These are phyloP conservation scores for Trichothecium roseum DNA, from an alignment of 2,329 filamentous ascomycete species.

Conservation along the genomic window DNA sequence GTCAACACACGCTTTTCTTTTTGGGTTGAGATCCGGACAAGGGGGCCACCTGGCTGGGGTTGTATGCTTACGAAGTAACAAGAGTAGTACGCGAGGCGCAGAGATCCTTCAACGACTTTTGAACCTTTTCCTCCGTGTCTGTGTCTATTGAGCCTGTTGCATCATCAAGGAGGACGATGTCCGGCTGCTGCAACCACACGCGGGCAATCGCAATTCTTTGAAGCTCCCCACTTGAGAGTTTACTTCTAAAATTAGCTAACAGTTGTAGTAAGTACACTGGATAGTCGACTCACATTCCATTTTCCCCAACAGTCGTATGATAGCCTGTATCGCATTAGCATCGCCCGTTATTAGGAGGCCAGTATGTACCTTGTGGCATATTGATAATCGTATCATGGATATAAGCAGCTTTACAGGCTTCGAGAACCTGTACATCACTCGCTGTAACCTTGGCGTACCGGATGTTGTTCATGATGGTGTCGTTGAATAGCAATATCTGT, in stretches of 20 bases:
- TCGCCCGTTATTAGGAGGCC: no score
- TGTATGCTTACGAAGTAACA: no score
- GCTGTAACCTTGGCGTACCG: slow-evolving; percentile 44
- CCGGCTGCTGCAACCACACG: slow-evolving; percentile 16
- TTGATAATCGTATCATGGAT: slow-evolving; percentile 26
- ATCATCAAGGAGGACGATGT: slow-evolving; percentile 31
- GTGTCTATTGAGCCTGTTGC: slow-evolving; percentile 39
- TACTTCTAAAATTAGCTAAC: no score
- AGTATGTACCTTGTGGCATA: no score
- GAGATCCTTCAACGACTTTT: slow-evolving; percentile 11
- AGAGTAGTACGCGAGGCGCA: no score
- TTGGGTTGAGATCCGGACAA: no score
- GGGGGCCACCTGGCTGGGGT: no score
- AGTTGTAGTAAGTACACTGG: no score
- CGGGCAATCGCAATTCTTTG: slow-evolving; percentile 38
- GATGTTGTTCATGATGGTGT: slow-evolving; percentile 49
- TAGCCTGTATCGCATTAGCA: no score
- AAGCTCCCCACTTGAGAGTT: slow-evolving; percentile 30
- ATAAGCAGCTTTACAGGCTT: slow-evolving; percentile 43
- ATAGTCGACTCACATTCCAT: no score
- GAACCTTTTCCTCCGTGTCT: slow-evolving; percentile 32
- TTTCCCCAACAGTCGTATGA: no score
- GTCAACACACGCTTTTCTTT: no score
- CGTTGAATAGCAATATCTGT: slow-evolving; percentile 44
- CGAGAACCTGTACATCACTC: slow-evolving; percentile 42